These are phyloP conservation scores for Phytophthora aleatoria DNA, from an alignment of 352 stramenopile species.

Conservation along the genomic window DNA sequence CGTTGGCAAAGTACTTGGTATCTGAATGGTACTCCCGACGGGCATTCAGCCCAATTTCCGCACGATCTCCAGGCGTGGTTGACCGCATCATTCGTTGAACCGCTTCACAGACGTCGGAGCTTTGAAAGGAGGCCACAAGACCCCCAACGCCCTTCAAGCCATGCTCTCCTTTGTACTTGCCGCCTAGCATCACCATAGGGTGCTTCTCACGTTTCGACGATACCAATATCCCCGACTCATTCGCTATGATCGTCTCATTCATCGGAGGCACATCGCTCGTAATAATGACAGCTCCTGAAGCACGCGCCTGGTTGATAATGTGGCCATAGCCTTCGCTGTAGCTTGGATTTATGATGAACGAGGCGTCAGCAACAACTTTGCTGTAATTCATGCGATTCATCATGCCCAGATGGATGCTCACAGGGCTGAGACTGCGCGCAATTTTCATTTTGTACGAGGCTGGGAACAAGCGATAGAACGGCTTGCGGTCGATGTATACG, in stretches of 20 bases:
- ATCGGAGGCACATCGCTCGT: constrained; percentile 63
- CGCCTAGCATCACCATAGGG: constrained; percentile 36
- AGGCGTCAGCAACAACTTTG: constrained; percentile 47
- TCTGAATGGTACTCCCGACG: constrained; percentile 55
- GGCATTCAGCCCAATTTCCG: constrained; percentile 36
- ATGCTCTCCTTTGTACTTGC: constrained; percentile 32
- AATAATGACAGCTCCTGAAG: constrained; percentile 53
- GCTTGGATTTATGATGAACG: constrained; percentile 67
- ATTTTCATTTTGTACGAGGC: constrained; percentile 33
- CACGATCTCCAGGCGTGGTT: constrained; percentile 36
- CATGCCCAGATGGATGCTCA: constrained; percentile 36
- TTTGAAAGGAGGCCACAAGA: constrained; percentile 31
- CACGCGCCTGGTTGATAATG: constrained; percentile 71
- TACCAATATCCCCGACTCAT: constrained; percentile 32
- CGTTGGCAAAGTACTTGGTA: constrained; percentile 49
- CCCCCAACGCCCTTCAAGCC: constrained; percentile 28
- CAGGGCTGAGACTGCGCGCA: constrained; percentile 26
- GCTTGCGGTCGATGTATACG: constrained; percentile 38
- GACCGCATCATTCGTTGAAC: constrained; percentile 28
- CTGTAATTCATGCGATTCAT: constrained; percentile 38
- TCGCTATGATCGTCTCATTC: constrained; percentile 57
- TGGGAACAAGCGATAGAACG: constrained; percentile 32
- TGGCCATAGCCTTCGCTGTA: constrained; percentile 73
- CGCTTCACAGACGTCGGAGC: constrained; percentile 30
- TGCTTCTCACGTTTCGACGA: constrained; percentile 18